Evolutionary conservation across 352 stramenopile genomes (phyloP), one percentile per base, ranked within the genome.

Genomic region (Pythium utonaiense): DNA sequence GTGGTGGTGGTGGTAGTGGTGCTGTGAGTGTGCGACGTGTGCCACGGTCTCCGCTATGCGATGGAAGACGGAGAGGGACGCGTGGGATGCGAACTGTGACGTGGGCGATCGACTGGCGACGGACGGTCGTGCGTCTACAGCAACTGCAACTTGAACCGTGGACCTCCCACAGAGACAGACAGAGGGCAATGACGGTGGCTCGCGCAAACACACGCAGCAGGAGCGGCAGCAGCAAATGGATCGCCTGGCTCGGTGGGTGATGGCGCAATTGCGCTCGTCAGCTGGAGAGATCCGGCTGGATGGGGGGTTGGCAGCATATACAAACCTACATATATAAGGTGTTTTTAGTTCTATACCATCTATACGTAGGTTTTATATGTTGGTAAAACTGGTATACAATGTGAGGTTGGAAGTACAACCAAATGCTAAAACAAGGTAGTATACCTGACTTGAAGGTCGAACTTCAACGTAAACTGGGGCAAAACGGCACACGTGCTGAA

Each of bases 191-290:
- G 17, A 21, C 1, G 21, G n/a, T 12, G 25, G 41, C 33, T 40
- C 25, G 56, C 47, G 56, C 56, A 63, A 63, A 63, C 56, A 63
- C 2, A n/a, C n/a, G n/a, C n/a, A n/a, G n/a, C n/a, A n/a, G n/a
- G n/a, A n/a, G n/a, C n/a, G n/a, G n/a, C n/a, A n/a, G n/a, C n/a
- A n/a, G n/a, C n/a, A n/a, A n/a, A n/a, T n/a, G n/a, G n/a, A n/a
- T n/a, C n/a, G n/a, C n/a, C 22, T 3, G 25, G 16, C 10, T 17
- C 12, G 27, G 48, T 21, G 48, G 17, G 19, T 33, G 17, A 36
- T 54, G 17, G 31, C 27, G 48, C 36, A 42, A 42, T 42, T 42
- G 36, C 36, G 36, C 8, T 42, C n/a, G n/a, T n/a, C n/a, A n/a
- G n/a, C n/a, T n/a, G n/a, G n/a, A n/a, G n/a, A n/a, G 10, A 6